Percentiles rank a stretch among this genome's conserved stretches.
These are phyloP conservation scores for Aquanectria penicillioides DNA, from an alignment of 2,329 filamentous ascomycete species.

Conservation along the genomic window DNA sequence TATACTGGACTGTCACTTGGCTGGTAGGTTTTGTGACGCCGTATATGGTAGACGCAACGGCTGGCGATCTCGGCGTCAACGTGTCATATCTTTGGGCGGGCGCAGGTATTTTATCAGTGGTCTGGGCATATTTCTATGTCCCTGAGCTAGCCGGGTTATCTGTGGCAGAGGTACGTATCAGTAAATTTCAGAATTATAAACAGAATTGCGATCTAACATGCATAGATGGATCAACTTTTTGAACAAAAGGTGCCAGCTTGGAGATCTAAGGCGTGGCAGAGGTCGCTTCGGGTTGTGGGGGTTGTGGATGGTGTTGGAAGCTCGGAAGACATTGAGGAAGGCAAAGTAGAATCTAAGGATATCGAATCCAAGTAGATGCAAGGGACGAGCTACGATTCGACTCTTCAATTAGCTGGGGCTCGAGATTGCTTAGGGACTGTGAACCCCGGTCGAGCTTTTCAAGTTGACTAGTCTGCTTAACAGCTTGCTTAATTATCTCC, in stretches of 20 bases:
- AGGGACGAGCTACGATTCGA: too few species aligned
- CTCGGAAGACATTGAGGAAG: too few species aligned
- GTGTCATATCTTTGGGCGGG: not conserved
- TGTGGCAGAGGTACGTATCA: not conserved
- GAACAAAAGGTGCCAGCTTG: not conserved
- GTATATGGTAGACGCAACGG: not conserved
- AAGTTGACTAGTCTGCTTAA: too few species aligned
- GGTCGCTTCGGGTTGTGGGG: not conserved
- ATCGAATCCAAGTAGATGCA: too few species aligned
- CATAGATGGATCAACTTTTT: not conserved
- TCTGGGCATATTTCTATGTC: not conserved
- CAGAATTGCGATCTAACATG: not conserved
- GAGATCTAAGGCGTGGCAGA: not conserved
- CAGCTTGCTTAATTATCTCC: too few species aligned
- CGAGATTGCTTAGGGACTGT: too few species aligned
- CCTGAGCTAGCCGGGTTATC: not conserved
- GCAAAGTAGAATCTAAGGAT: too few species aligned
- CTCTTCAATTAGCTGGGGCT: too few species aligned
- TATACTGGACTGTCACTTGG: not conserved
- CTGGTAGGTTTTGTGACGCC: not conserved
- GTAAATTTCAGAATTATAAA: not conserved
- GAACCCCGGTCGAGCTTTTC: too few species aligned
- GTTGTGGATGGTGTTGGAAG: too few species aligned
- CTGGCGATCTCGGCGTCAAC: not conserved
- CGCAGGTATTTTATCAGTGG: not conserved